Base-by-base conservation (phyloP, 768 basidiomycete species). In the Rhodotorula diobovata region DNA sequence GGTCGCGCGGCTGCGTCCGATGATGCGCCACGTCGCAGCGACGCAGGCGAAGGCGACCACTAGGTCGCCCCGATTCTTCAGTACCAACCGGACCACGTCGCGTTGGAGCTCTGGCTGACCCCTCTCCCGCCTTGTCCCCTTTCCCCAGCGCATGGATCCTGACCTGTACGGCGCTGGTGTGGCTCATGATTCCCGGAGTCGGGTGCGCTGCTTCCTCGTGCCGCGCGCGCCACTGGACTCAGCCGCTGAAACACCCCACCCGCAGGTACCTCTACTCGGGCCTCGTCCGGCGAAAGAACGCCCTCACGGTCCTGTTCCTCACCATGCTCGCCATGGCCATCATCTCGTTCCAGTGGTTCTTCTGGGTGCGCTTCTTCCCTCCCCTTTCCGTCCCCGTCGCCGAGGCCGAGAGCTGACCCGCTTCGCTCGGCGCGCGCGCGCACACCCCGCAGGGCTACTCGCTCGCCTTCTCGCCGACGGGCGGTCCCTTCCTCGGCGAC, bases 241-340 rank as follows among this genome's bases (percentile, higher is more conserved):
- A 8, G 20, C 8, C 23, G 11, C 48, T 50, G n/a, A n/a, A n/a
- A n/a, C n/a, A n/a, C n/a, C 25, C 23, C 48, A 9, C 48, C 4
- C 55, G 77, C 91, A 23, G 95, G 91, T 73, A 74, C 70, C 70
- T 75, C 46, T 75, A 75, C 48, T 75, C 74, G 9, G 74, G 74
- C 20, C 85, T 99, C 43, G 85, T 96, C 43, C 83, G 95, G 60
- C 83, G 95, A 70, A 98, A 98, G 82, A 96, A 96, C 76, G 95
- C 95, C 0, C 84, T 97, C 30, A 89, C 88, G 51, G 85, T 78
- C 50, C 73, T 78, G 28, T 71, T 77, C 43, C 58, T 74, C 9
- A 92, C 93, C 82, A 76, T 80, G 66, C 77, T 79, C 23, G 71
- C 75, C 54, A 66, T 73, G 60, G 73, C 73, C 37, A 70, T 72